Evolutionary conservation across 345 rosid species (phyloP).

Genomic region (Corchorus olitorius): DNA sequence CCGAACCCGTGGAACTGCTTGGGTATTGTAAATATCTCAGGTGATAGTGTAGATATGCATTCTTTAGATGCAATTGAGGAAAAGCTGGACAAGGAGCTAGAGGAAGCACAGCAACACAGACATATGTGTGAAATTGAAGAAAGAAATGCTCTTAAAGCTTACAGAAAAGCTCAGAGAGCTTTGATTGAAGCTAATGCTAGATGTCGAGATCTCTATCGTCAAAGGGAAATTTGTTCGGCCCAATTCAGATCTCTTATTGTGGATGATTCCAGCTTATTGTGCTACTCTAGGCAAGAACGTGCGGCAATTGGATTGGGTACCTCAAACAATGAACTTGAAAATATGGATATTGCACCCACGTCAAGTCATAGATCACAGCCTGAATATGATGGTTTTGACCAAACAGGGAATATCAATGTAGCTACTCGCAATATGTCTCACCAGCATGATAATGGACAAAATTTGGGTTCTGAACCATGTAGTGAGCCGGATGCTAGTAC

Average conservation of each 20-base stretch:
- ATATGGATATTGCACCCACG: conserved; percentile 44
- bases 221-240: conserved; percentile 76
- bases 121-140: conserved; percentile 88
- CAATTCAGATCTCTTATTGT: conserved; percentile 63
- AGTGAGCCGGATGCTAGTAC: conserved; percentile 91
- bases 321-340: conserved; percentile 38
- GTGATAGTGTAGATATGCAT: conserved; percentile 42
- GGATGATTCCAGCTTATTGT: conserved; percentile 55
- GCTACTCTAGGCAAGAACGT: conserved; percentile 52
- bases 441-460: conserved; percentile 46
- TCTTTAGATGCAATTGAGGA: conserved; percentile 75
- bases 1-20: conserved; percentile 40
- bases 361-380: conserved; percentile 45
- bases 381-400: conserved; percentile 36
- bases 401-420: conserved; percentile 25
- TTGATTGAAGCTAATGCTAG: conserved; percentile 85
- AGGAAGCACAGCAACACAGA: conserved; percentile 73
- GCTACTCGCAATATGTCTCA: conserved; percentile 30
- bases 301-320: conserved; percentile 40
- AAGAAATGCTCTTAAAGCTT: conserved; percentile 85
- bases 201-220: conserved; percentile 69
- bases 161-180: conserved; percentile 84
- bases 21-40: conserved; percentile 40
- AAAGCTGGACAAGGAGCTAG: conserved; percentile 81
- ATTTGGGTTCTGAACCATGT: conserved; percentile 71